Conservation (phyloP, 768 basidiomycete genomes). For the Calocybe cyanea region DNA sequence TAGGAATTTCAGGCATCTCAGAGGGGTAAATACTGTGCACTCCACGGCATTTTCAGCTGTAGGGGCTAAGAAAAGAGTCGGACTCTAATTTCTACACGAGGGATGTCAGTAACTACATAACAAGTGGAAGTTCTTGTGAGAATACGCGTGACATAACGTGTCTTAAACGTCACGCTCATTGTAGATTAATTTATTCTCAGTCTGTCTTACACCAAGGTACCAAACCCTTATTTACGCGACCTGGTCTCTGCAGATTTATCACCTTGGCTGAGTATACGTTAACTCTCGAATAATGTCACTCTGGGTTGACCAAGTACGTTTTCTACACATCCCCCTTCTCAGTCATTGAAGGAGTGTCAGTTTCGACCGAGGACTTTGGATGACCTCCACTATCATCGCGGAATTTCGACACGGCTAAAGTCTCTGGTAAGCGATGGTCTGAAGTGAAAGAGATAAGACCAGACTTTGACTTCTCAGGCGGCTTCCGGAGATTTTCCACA, state of each 20-base stretch:
- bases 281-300: conserved; percentile 46
- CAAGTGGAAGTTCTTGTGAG: background rate
- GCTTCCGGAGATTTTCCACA: conserved; percentile 94
- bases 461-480: conserved; percentile 43
- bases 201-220: no score
- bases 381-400: conserved; percentile 83
- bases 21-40: background rate
- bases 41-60: no score
- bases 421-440: conserved; percentile 56
- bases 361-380: conserved; percentile 83
- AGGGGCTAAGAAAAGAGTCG: no score
- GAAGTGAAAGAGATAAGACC: background rate
- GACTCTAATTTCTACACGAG: no score
- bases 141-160: background rate
- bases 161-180: background rate
- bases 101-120: no score
- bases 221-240: no score
- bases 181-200: no score
- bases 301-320: conserved; percentile 60
- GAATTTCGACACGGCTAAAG: conserved; percentile 73
- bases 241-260: no score
- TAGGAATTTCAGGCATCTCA: conserved; percentile 23
- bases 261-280: background rate
- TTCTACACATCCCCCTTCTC: background rate
- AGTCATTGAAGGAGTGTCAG: conserved; percentile 31